Conservation (phyloP, 495 filamentous ascomycete species). For the Talaromyces proteolyticus region DNA sequence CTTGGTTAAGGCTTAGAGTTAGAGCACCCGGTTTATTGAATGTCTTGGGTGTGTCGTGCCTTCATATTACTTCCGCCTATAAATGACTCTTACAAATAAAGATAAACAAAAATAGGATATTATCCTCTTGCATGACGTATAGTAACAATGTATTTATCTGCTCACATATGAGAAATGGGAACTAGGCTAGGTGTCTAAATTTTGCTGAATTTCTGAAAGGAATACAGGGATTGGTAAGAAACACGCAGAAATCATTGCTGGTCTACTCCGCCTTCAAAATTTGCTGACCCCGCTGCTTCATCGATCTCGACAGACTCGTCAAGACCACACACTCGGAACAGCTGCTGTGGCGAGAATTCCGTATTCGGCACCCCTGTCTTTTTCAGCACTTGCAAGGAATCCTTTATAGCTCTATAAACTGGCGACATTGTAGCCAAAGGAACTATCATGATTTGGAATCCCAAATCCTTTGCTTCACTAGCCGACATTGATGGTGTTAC, state of each 20-base stretch:
- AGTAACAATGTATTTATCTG: no score
- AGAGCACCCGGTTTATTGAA: no score
- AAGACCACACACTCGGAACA: slow-evolving; percentile 57
- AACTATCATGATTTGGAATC: slow-evolving; percentile 23
- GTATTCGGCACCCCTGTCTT: slow-evolving; percentile 36
- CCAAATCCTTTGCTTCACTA: slow-evolving; percentile 1
- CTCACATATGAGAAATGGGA: no score
- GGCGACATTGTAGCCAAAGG: neutral
- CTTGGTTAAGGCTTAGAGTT: no score
- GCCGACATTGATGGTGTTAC: neutral
- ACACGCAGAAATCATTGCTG: neutral
- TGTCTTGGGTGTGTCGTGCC: no score
- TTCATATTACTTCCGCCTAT: no score
- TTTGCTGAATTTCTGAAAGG: no score
- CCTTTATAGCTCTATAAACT: neutral
- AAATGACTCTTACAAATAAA: no score
- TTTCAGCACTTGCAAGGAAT: slow-evolving; percentile 25
- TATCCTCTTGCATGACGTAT: no score
- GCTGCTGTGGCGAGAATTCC: slow-evolving; percentile 41
- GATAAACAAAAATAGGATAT: no score
- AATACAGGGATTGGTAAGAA: no score
- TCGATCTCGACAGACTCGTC: slow-evolving; percentile 52
- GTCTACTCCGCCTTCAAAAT: slow-evolving; percentile 34
- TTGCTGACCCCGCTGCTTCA: slow-evolving; percentile 47
- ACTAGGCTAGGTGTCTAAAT: no score